These are phyloP conservation scores for Selenicereus undatus DNA, from an alignment of 148 eudicot species.

Conservation along the genomic window DNA sequence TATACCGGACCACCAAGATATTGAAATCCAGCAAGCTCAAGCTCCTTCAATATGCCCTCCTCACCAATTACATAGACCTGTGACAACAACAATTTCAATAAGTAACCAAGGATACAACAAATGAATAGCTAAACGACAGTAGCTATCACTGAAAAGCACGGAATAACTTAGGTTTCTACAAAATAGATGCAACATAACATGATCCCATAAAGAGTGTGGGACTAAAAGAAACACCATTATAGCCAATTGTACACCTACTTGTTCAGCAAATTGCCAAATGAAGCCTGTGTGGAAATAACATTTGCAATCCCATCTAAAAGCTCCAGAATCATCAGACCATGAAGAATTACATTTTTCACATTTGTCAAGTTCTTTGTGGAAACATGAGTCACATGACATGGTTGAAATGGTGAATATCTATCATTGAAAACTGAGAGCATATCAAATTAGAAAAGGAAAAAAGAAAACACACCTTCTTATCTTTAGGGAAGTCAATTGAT, in stretches of 20 bases:
- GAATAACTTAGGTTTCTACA: background rate
- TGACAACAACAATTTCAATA: conserved; percentile 7
- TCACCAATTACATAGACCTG: conserved; percentile 97
- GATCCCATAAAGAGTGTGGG: background rate
- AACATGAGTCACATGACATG: background rate
- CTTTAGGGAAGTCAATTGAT: conserved; percentile 84
- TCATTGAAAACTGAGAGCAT: background rate
- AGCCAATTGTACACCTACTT: background rate
- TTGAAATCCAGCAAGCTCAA: conserved; percentile 90
- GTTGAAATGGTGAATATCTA: background rate
- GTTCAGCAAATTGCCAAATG: background rate
- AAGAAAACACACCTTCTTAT: conserved; percentile 62
- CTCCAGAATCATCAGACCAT: background rate
- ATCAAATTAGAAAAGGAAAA: too few relatives aligned
- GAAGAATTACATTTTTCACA: background rate
- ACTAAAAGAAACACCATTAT: background rate
- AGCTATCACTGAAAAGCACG: background rate
- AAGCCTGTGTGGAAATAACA: background rate
- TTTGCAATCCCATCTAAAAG: background rate
- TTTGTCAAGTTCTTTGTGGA: background rate
- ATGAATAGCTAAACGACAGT: background rate
- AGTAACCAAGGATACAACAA: conserved; percentile 11
- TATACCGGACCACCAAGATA: conserved; percentile 93
- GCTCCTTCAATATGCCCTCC: conserved; percentile 96
- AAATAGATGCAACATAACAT: background rate